Base-by-base conservation (phyloP, 371 early-diverging fungal species). In the Mortierella sp. region DNA sequence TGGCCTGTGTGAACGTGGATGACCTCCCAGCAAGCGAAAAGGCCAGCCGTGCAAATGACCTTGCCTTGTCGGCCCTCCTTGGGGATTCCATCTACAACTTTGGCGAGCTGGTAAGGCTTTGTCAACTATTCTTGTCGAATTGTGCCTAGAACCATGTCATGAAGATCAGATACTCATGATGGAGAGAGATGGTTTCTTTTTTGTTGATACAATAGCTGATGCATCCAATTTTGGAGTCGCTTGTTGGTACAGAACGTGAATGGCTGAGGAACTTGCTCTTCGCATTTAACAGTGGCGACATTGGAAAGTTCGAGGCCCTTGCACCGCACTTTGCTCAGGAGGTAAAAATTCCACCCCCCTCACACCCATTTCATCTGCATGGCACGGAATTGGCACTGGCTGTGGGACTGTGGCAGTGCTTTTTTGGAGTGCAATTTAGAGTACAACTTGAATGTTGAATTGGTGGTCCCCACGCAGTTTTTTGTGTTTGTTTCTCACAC, bases 71-170 rank as follows among this genome's bases (percentile, higher is more conserved):
- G 12, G 99, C 98, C 1, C 79, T 99, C 44, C 81, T 99, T 21
- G 96, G 97, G 28, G 97, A 97, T 50, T 94, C 89, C 43, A 92
- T 99, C 43, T 99, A 98, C 83, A 98, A 98, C 85, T 99, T 99
- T 92, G 98, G 99, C 58, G 97, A 98, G 80, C 81, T 99, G 86
- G 94, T 95, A 85, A 79, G 84, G 46, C 31, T 2, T 40, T n/a
- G 6, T 0, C 34, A 34, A 10, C 34, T 10, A 10, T 34, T 4
- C 34, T 34, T 34, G 10, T 34, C 10, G 4, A 34, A 4, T 34
- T 34, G 34, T 34, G 34, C 34, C 34, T 34, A 10, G 34, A 34
- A 34, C 34, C 4, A 34, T 34, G 7, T 12, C 17, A 43, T 24
- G 40, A 27, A 21, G 37, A 9, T 16, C n/a, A 0, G 60, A 13